These are phyloP conservation scores for Aspergillus cavernicola DNA, from an alignment of 495 filamentous ascomycete genomes.

Conservation along the genomic window DNA sequence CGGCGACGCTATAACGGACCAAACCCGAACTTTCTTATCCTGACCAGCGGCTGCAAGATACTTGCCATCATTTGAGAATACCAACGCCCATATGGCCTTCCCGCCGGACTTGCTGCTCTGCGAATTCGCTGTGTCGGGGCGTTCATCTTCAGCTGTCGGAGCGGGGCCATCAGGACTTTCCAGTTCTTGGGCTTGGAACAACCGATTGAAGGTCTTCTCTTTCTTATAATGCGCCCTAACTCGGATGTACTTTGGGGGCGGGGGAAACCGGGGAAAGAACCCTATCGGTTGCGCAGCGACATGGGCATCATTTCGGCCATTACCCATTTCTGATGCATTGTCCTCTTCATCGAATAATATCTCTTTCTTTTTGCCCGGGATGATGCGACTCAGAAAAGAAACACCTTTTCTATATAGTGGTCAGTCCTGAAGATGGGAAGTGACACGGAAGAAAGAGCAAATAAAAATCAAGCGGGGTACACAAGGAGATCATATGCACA, in stretches of 20 bases:
- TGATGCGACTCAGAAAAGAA: constrained; percentile 89
- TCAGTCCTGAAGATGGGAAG: not conserved
- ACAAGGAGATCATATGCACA: not conserved
- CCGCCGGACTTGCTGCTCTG: constrained; percentile 34
- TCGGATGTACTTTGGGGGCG: constrained; percentile 88
- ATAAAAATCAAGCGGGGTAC: constrained; percentile 1
- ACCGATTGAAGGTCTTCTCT: constrained; percentile 72
- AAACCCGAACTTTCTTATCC: constrained; percentile 82
- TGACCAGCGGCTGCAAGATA: constrained; percentile 88
- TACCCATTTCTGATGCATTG: constrained; percentile 68
- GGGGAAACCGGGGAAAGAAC: constrained; percentile 82
- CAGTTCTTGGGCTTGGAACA: constrained; percentile 91
- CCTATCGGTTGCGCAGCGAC: constrained; percentile 81
- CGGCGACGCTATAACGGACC: constrained; percentile 79
- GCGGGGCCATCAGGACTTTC: constrained; percentile 24
- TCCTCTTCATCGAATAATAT: constrained; percentile 52
- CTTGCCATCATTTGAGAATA: constrained; percentile 90
- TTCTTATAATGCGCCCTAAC: constrained; percentile 79
- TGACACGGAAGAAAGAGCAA: not conserved
- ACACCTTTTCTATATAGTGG: constrained; percentile 64
- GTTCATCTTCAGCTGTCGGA: constrained; percentile 25
- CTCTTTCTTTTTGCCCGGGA: constrained; percentile 69
- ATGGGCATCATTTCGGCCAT: constrained; percentile 69
- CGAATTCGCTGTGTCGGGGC: constrained; percentile 27
- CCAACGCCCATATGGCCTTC: constrained; percentile 80